Evolutionary conservation across 495 filamentous ascomycete species (phyloP).

Genomic region (Chaetomium tenue): DNA sequence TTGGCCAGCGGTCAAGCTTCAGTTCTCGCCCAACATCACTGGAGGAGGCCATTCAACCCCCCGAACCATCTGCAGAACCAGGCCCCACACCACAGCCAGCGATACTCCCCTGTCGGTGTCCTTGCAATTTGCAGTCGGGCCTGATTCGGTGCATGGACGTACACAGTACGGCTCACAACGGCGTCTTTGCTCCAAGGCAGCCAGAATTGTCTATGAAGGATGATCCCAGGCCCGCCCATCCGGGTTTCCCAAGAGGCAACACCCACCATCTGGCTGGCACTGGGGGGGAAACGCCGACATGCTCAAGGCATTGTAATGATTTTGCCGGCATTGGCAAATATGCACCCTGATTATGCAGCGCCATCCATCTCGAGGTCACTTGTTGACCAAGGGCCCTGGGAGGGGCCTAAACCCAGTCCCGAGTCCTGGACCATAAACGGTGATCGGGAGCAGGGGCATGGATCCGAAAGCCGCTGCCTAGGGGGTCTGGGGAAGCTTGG

Average conservation of each 20-base stretch:
- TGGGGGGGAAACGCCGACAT: conserved; percentile 27
- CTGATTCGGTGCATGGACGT: not conserved
- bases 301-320: conserved; percentile 36
- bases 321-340: conserved; percentile 45
- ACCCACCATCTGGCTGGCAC: conserved; percentile 26
- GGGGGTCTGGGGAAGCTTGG: not conserved
- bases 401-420: conserved; percentile 10
- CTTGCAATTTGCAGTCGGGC: conserved; percentile 12
- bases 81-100: not conserved
- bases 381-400: conserved; percentile 1
- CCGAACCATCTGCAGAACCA: not conserved
- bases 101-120: not conserved
- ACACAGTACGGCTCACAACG: conserved; percentile 1
- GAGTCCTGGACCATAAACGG: conserved; percentile 17
- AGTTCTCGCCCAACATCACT: conserved; percentile 18
- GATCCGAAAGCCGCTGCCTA: conserved; percentile 7
- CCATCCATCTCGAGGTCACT: conserved; percentile 17
- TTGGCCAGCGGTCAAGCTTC: not conserved
- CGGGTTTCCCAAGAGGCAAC: conserved; percentile 24
- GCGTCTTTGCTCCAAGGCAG: not conserved
- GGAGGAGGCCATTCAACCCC: not conserved
- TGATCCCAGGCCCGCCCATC: conserved; percentile 17
- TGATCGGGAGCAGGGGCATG: conserved; percentile 13
- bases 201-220: not conserved
- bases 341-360: conserved; percentile 38